Evolutionary conservation across 371 early-diverging fungal species (phyloP), one percentile per base, ranked within the genome.

Genomic region (Blastocladiella emersonii): DNA sequence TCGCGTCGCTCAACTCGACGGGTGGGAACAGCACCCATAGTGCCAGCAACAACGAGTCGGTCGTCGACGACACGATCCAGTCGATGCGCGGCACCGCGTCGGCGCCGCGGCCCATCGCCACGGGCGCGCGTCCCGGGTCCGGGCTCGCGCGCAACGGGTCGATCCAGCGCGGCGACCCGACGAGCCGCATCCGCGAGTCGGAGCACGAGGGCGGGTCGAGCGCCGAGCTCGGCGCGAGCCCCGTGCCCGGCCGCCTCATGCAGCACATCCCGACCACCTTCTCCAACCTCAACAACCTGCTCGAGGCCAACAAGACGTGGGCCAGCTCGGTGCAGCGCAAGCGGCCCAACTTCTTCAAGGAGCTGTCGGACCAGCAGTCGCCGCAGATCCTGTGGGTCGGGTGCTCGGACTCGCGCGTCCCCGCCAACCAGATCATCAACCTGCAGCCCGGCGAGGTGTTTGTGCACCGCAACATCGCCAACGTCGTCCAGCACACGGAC

Each of bases 391-490:
- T 93, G 25, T 96, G 92, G 92, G 85, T 96, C 65, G 96, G 92
- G 36, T 68, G 71, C 49, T 48, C 53, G 48, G 56, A 39, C 64
- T 63, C 32, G 21, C 59, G 57, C 34, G 64, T 62, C n/a, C 48
- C 49, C 23, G 19, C 61, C 35, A 60, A 65, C 43, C 43, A 34
- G 25, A 21, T 65, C 37, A 65, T 75, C 44, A 71, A 76, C 61
- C 49, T 74, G 57, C 76, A 72, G 32, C 86, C 88, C 21, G 95
- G 98, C 49, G 93, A 95, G 56, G 76, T 95, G 39, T 97, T 95
- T 76, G 90, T 92, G 17, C 93, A 92, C 76, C 82, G 95, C 68
- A 97, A 95, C 76, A 92, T 97, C 63, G 98, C 95, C 68, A 95
- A 95, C 74, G 85, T 91, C 23, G 85, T 95, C 39, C 72, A 69